Evolutionary conservation across 768 basidiomycete genomes (phyloP), one percentile per base, ranked within the genome.

Genomic region (Leccinum fibrillosum): DNA sequence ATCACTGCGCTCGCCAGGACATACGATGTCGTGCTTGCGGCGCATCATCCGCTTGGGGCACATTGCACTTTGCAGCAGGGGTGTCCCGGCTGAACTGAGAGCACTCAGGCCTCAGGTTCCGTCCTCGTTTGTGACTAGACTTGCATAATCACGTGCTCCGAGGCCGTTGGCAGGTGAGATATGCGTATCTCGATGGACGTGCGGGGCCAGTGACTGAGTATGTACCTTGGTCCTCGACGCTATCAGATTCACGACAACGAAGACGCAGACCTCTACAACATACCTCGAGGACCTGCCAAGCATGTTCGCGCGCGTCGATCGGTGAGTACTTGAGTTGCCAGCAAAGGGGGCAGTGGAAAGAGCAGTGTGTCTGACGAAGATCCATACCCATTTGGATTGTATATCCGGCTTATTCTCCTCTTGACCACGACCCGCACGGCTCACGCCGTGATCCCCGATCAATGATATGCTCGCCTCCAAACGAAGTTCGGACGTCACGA

Each of bases 11-110:
- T 86, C 62, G 80, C 81, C 1, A 85, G 88, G 69, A 84, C 81
- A 4, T 89, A 89, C 66, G 89, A 90, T 60, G 83, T 90, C 53
- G 87, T 82, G 11, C 67, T 86, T 53, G 88, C 86, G 0, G 87
- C 89, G 5, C 87, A 90, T 65, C 89, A 86, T 71, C 88, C 88
- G 2, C 65, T 88, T 88, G 2, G 86, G 86, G 0, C 89, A 88
- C 0, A 82, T 90, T 30, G 86, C 87, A 0, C 77, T 89, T 23
- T 45, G 85, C 88, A 54, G 86, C 17, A 79, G 3, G 75, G 37
- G 8, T 3, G 7, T 17, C 37, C 17, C 81, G 35, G 73, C 79
- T 23, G 3, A 88, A 88, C 64, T 86, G 86, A 82, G 60, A 62
- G 81, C 68, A 1, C 39, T 54, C 11, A 37, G 34, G 6, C 2